These are phyloP conservation scores for Apiotrichum sp. DNA, from an alignment of 1,284 basidiomycete genomes.

Conservation along the genomic window DNA sequence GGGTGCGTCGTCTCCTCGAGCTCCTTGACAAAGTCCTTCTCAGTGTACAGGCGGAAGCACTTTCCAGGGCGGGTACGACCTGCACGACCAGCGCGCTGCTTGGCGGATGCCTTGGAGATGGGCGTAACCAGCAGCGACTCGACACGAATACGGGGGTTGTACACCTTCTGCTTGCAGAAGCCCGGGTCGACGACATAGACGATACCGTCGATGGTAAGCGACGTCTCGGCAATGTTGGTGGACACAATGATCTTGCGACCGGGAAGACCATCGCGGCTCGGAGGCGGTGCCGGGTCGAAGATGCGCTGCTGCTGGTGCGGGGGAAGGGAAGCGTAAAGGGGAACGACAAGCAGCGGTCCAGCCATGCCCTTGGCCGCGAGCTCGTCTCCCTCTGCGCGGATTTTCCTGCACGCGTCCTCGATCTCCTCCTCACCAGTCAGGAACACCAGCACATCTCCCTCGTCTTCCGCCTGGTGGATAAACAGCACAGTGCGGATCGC, in stretches of 20 bases:
- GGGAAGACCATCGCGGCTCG: constrained; percentile 64
- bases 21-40: constrained; percentile 93
- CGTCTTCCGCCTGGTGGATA: constrained; percentile 94
- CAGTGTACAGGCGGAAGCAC: constrained; percentile 94
- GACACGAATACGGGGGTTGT: constrained; percentile 92
- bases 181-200: constrained; percentile 98
- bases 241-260: constrained; percentile 92
- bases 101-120: constrained; percentile 93
- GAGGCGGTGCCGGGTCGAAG: constrained; percentile 73
- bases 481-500: constrained; percentile 94
- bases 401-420: constrained; percentile 91
- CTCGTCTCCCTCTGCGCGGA: constrained; percentile 81
- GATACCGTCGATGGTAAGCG: constrained; percentile 95
- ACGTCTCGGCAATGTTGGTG: constrained; percentile 98
- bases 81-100: constrained; percentile 93
- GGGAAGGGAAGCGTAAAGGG: constrained; percentile 88
- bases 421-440: constrained; percentile 98
- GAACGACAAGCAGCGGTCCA: constrained; percentile 81
- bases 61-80: constrained; percentile 94
- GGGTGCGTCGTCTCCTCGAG: constrained; percentile 95
- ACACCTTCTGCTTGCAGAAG: constrained; percentile 95
- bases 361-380: constrained; percentile 64
- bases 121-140: constrained; percentile 90
- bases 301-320: constrained; percentile 91
- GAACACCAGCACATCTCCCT: constrained; percentile 90